A percentile compares a stretch with the other conserved stretches of the same genome.
Conservation (phyloP, 2,329 filamentous ascomycete species). For the Aspergillus sojae region DNA sequence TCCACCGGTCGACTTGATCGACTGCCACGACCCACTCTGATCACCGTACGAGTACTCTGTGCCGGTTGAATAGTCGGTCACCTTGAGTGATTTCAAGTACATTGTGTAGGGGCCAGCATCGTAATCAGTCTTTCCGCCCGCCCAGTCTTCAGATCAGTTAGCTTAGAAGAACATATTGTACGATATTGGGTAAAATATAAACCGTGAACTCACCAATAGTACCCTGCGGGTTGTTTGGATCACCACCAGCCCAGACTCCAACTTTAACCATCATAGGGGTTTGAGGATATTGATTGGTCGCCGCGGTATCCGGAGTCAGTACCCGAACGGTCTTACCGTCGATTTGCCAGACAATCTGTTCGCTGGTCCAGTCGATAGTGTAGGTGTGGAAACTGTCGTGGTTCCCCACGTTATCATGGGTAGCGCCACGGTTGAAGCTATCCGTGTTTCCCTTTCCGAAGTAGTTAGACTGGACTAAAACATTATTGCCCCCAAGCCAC, state of each 20-base stretch:
- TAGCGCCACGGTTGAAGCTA: constrained; percentile 84
- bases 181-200: background rate
- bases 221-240: constrained; percentile 74
- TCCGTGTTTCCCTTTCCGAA: constrained; percentile 90
- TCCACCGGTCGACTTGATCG: constrained; percentile 80
- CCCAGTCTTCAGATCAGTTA: constrained; percentile 63
- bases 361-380: constrained; percentile 85
- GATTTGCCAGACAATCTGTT: constrained; percentile 84
- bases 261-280: constrained; percentile 94
- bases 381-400: constrained; percentile 83
- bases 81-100: constrained; percentile 72
- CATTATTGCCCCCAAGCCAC: constrained; percentile 79
- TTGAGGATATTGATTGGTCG: constrained; percentile 79
- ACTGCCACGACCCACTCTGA: constrained; percentile 74
- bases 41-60: constrained; percentile 81
- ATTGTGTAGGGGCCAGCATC: constrained; percentile 81
- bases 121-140: constrained; percentile 83
- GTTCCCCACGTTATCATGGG: constrained; percentile 69
- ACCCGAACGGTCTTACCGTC: constrained; percentile 77
- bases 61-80: constrained; percentile 93
- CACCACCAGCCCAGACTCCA: constrained; percentile 89
- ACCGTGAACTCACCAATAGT: constrained; percentile 63
- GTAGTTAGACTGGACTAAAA: constrained; percentile 92
- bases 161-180: constrained; percentile 6
- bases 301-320: constrained; percentile 69